Evolutionary conservation across 73 alveolate species (phyloP), one percentile per base, ranked within the genome.

Genomic region (Paramecium octaurelia): DNA sequence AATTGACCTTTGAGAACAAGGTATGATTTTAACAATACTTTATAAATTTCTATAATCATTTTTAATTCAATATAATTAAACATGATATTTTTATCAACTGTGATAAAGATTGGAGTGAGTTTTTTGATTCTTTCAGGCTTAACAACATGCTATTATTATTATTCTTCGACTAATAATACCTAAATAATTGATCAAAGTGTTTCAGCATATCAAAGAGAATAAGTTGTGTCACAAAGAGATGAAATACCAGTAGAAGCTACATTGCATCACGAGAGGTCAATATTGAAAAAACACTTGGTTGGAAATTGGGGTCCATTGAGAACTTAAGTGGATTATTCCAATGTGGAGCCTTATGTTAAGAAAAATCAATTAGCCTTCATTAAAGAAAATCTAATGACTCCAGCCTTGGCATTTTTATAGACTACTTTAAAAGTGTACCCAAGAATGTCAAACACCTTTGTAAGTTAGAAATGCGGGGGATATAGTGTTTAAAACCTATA

Each of bases 171-270:
- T 1, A 18, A 54, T 54, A 54, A 54, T 54, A 18, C 4, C 1
- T 1, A 54, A 18, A 54, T 54, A 2, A 0, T 54, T 16, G 14
- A 16, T 7, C 35, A 18, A 18, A 18, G 69, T 18, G 29, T 54
- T 7, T 64, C 84, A 31, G 46, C 42, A 3, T 64, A 64, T n/a
- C 29, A 31, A 31, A 64, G 84, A 64, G 84, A 64, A 24, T 64
- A 64, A n/a, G 84, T 64, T 64, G 46, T 34, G 27, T 64, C 84
- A 27, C 24, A 10, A 27, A 12, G 16, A 23, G 12, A 24, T 64
- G 84, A 64, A 27, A 64, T 64, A 31, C 46, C 84, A 64, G 84
- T 64, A 20, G 84, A 64, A 75, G 38, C 58, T 36, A 75, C 57
- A 1, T 38, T 35, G 6, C 35, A 75, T 38, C 57, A 75, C 16